Base-by-base conservation (phyloP, 2,329 filamentous ascomycete species). In the Aspergillus pseudoglaucus region DNA sequence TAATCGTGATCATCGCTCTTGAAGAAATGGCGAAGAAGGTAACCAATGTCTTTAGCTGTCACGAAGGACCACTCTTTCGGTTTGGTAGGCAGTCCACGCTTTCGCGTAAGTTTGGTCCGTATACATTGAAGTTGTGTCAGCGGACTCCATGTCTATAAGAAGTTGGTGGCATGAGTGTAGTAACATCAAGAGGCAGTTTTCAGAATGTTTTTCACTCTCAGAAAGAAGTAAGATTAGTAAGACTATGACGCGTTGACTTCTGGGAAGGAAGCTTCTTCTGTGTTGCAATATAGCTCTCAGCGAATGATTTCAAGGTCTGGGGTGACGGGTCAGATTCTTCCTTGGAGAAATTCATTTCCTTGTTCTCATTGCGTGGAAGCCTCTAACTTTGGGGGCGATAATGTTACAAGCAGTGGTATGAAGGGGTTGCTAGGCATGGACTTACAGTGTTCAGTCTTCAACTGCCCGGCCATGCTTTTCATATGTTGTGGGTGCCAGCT, bases 161-260 rank as follows among this genome's bases (percentile, higher is more conserved):
- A 17, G 9, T 14, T 23, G n/a, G 12, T 23, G 39, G 18, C 18
- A 38, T 17, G 20, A n/a, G n/a, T n/a, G n/a, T n/a, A n/a, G n/a
- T 56, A 6, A 59, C 39, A 17, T 42, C 3, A 8, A 22, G 1
- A 2, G 42, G 33, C 30, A 56, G 40, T 17, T 30, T 47, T 17
- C 45, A 23, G 27, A 30, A 52, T 22, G 47, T 56, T 33, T 54
- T 48, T 47, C 49, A 42, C 44, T 58, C 51, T 51, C 27, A 56
- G 9, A 14, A 33, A 12, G 41, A 52, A 5, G 23, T 52, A 12
- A 59, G 48, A 38, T 30, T 48, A 6, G 20, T 47, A 4, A 56
- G 43, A 6, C 47, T 47, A 14, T 49, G 9, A 33, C 23, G 52
- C 10, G 30, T 32, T 10, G 45, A 33, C 18, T 46, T 43, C 32